Evolutionary conservation across 768 basidiomycete species (phyloP), one percentile per base, ranked within the genome.

Genomic region (Stropharia rugosoannulata): DNA sequence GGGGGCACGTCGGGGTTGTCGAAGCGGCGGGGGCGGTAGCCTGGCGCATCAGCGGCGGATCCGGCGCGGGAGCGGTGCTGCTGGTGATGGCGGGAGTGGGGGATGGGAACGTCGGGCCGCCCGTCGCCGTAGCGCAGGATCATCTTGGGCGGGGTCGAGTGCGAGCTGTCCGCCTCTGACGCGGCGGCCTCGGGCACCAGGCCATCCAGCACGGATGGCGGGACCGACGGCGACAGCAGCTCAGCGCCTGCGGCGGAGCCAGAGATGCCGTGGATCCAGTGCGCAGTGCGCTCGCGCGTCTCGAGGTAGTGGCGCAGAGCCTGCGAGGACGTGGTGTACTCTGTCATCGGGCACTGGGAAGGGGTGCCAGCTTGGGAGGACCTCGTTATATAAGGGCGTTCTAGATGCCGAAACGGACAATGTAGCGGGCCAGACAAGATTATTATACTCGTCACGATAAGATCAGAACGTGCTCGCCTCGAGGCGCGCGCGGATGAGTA

Each of bases 141-240:
- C 86, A 91, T 89, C 62, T 80, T 83, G 3, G 89, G 89, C 1
- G 89, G 89, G 10, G 83, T 62, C 7, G 81, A 83, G 59, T 73
- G 70, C 8, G 77, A 72, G 64, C 80, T 83, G 55, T 72, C 79
- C 2, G 73, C 76, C 40, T 79, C 79, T 36, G 80, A 82, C 32
- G 74, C 70, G 4, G 79, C 76, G 15, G 76, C 72, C 18, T 74
- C 70, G 12, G 73, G 71, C 16, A 73, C 61, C 54, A 70, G 64
- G n/a, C 74, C 79, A 39, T 79, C 68, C 32, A 84, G 66, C 35
- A 71, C 75, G 37, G 82, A 76, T 4, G 84, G 85, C 4, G 84
- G 79, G 19, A 75, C 71, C 39, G 85, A 85, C 15, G 86, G 86
- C 7, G 86, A 87, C 59, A 75, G 76, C 55, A 82, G 76, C 27